These are phyloP conservation scores for Leccinum incarnatum DNA, from an alignment of 768 basidiomycete genomes.

Conservation along the genomic window DNA sequence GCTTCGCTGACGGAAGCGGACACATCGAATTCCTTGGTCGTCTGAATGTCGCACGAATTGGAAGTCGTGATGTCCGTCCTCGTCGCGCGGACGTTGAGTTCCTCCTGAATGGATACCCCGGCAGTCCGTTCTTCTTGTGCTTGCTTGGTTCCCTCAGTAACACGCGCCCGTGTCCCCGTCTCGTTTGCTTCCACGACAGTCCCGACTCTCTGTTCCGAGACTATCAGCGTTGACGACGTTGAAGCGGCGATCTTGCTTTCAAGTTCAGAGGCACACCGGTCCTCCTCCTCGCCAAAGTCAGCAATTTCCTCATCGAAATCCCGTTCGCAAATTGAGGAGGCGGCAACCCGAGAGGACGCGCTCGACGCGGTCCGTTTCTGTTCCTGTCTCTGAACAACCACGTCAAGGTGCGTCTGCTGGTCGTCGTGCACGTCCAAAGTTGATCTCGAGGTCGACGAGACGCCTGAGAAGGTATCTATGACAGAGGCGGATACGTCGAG, in stretches of 20 bases:
- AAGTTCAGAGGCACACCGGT: neutral
- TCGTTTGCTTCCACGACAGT: neutral
- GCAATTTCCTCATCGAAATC: neutral
- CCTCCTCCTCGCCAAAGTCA: neutral
- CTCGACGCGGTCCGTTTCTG: neutral
- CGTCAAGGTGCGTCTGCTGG: neutral
- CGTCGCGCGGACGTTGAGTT: neutral
- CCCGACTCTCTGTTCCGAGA: neutral
- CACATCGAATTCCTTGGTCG: neutral
- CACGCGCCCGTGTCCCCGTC: neutral
- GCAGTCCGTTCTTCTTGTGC: neutral
- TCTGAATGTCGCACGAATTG: neutral
- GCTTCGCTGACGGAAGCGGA: neutral
- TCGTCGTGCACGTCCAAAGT: neutral
- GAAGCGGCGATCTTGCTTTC: neutral
- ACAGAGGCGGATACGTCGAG: neutral
- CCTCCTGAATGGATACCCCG: neutral
- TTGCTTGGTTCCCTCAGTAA: neutral
- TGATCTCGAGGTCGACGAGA: neutral
- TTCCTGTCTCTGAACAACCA: neutral
- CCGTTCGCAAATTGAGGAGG: neutral
- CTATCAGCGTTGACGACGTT: neutral
- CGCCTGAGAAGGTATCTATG: neutral
- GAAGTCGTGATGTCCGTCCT: neutral
- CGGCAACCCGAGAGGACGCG: neutral